Base-by-base conservation (phyloP, 2,329 filamentous ascomycete species). In the Lachnellula cervina region DNA sequence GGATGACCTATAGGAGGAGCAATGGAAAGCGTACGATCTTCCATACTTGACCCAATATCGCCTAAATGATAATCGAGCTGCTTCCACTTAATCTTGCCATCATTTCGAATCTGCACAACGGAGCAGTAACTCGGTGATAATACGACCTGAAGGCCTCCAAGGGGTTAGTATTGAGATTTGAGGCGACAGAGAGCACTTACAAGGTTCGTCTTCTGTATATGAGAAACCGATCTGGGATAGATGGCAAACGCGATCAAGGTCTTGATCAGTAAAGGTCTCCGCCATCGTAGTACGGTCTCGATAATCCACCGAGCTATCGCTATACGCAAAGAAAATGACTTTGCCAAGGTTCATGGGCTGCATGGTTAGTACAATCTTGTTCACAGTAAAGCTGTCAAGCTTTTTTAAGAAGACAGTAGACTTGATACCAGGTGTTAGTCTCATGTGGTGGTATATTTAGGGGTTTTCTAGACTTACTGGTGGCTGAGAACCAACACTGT, bases 251-350 rank as follows among this genome's bases (percentile, higher is more conserved):
- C 77, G 83, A 44, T 83, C 80, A 7, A 82, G 72, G 63, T 88
- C 86, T 28, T 80, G 78, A 54, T 87, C 80, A 5, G 81, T 79
- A 59, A 82, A 84, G 0, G 92, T 75, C 52, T 86, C 79, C 4
- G 83, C 78, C 80, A 96, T 87, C 0, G 83, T 88, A 48, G 81
- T 78, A 11, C 90, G 82, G 66, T 95, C 88, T 54, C 89, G 83
- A 70, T 93, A 89, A 63, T 94, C 86, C 3, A 95, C 77, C 0
- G 84, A 87, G 11, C 92, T 89, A 68, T 96, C 91, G 59, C 88
- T 88, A 64, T 89, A 89, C 25, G 81, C 80, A 56, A 96, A 77
- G 32, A 87, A 84, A 2, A 96, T 61, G 2, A 88, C 78, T 56
- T 84, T 90, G 49, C 88, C 87, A 57, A 87, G 83, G 63, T 88